Conservation (phyloP, 169 alveolate genomes). For the Babesia divergens region DNA sequence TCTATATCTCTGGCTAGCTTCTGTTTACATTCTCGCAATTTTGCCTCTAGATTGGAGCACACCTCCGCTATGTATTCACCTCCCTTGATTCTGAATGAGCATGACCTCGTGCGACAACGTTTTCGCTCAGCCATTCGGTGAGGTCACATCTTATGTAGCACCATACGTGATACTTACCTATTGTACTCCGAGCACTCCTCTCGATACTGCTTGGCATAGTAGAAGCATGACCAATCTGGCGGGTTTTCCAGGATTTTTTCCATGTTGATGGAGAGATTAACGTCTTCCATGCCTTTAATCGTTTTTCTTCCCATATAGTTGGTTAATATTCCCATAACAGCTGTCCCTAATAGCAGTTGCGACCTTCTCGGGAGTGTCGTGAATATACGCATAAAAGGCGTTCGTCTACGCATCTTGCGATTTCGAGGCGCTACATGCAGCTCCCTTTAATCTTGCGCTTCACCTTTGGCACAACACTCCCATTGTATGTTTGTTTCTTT, state of each 20-base stretch:
- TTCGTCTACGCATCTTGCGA: not conserved
- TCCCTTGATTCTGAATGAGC: slow-evolving; percentile 31
- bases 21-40: slow-evolving; percentile 54
- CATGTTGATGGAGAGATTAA: slow-evolving; percentile 22
- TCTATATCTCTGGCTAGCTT: slow-evolving; percentile 53
- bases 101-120: not conserved
- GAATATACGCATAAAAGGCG: slow-evolving; percentile 6
- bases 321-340: slow-evolving; percentile 13
- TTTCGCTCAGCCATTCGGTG: slow-evolving; percentile 1
- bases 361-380: slow-evolving; percentile 22
- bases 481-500: not conserved
- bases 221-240: slow-evolving; percentile 70
- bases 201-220: slow-evolving; percentile 72
- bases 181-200: slow-evolving; percentile 64
- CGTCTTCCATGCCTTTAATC: not conserved
- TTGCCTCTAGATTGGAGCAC: slow-evolving; percentile 53
- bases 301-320: slow-evolving; percentile 24
- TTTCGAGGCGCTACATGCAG: not conserved
- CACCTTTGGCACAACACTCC: not conserved
- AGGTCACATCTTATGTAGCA: not conserved
- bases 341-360: slow-evolving; percentile 13
- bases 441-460: not conserved
- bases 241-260: not conserved
- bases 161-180: slow-evolving; percentile 5
- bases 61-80: slow-evolving; percentile 50